Conservation (phyloP, 495 filamentous ascomycete genomes). For the Talaromyces liani region DNA sequence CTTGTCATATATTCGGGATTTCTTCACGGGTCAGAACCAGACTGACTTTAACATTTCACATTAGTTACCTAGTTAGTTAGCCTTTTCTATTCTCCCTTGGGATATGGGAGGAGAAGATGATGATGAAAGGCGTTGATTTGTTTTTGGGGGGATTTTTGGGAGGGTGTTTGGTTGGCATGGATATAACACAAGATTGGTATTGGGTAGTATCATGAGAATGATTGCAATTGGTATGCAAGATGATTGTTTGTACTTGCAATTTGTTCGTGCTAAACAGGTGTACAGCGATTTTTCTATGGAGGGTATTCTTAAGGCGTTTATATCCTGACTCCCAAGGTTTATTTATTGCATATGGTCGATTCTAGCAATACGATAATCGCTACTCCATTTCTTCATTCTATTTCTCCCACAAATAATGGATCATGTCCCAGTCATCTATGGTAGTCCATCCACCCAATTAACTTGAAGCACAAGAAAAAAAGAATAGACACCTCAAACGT, state of each 20-base stretch:
- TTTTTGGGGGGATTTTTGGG: background rate
- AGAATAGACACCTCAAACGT: conserved; percentile 43
- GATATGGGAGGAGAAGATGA: background rate
- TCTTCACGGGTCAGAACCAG: background rate
- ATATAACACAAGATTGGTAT: background rate
- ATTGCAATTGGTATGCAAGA: background rate
- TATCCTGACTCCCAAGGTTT: background rate
- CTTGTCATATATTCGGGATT: conserved; percentile 8
- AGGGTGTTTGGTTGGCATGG: background rate
- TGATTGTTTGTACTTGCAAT: background rate
- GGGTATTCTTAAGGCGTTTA: background rate
- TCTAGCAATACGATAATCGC: background rate
- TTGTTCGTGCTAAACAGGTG: background rate
- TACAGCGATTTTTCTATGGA: background rate
- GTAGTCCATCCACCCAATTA: conserved; percentile 34
- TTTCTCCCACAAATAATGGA: conserved; percentile 20
- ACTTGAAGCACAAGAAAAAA: background rate
- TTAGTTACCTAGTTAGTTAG: background rate
- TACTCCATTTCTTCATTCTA: background rate
- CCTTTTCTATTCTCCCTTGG: background rate
- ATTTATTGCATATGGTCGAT: background rate
- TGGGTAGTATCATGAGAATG: background rate
- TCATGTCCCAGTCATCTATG: conserved; percentile 42
- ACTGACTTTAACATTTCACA: background rate
- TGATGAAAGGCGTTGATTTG: background rate